Conservation (phyloP, 345 rosid species). For the Iberis pinnata region DNA sequence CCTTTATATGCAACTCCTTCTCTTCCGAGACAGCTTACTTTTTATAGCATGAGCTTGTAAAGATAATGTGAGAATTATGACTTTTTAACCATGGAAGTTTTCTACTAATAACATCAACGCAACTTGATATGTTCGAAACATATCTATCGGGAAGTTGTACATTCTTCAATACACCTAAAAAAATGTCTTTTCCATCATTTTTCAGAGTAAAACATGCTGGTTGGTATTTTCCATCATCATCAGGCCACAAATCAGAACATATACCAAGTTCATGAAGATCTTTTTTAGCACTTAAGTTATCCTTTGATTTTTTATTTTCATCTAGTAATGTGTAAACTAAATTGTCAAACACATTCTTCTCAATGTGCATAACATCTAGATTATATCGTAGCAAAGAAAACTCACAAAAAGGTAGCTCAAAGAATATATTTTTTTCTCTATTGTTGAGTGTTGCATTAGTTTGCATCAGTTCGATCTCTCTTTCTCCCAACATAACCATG, state of each 20-base stretch:
- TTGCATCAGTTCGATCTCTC: not conserved
- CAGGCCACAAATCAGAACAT: not conserved
- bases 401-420: not conserved
- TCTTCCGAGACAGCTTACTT: too few species aligned
- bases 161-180: not conserved
- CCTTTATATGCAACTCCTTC: too few species aligned
- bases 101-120: too few species aligned
- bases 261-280: not conserved
- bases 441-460: not conserved
- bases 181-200: not conserved
- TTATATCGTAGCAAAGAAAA: not conserved
- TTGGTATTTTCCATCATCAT: not conserved
- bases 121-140: not conserved
- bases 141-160: not conserved
- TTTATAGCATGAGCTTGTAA: too few species aligned
- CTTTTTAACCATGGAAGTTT: too few species aligned
- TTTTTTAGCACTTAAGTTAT: conserved; percentile 2
- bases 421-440: conserved; percentile 1
- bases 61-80: too few species aligned
- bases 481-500: not conserved
- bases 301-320: not conserved
- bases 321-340: not conserved
- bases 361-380: conserved; percentile 4
- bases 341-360: conserved; percentile 7
- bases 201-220: not conserved